Evolutionary conservation across 305 asterid genomes (phyloP), one percentile per base, ranked within the genome.

Genomic region (Coffea humblotiana): DNA sequence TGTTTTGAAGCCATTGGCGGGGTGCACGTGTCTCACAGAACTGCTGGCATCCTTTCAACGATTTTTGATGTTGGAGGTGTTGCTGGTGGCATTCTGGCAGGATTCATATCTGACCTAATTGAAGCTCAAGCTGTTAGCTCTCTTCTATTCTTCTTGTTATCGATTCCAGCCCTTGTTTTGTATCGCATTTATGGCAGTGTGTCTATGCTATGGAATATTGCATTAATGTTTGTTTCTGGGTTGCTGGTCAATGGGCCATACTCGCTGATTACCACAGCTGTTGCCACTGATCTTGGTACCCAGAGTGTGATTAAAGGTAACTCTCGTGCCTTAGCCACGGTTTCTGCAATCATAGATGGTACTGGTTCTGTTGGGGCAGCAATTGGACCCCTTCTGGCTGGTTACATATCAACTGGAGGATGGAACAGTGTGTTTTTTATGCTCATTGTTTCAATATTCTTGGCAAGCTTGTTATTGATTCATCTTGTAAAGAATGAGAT

Each of bases 361-460:
- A 96, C 98, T 35, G 98, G 99, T 79, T 96, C 98, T 45, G 92
- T 92, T 13, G 98, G 99, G 54, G 99, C 97, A 11, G 98, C 98
- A 52, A 78, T 94, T 63, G 99, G 98, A 29, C 98, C 98, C 8
- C 97, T 96, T 88, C 82, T 96, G 69, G 98, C 98, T 27, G 98
- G 99, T 45, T 96, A 96, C 85, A 91, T 94, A 76, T 92, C 94
- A 10, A 92, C 98, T 2, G 88, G 90, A 82, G 99, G 99, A 82
- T 96, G 99, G 99, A 92, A 92, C 77, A 89, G 92, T 54, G 97
- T 96, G 11, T 96, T 96, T 84, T 72, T 87, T 49, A 88, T 96
- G 97, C 98, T 96, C 58, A 90, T 91, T 75, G 83, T 88, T 78
- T 92, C 97, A 10, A 83, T 90, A 66, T 52, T 71, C 27, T 4